Evolutionary conservation across 2,329 filamentous ascomycete species (phyloP), one percentile per base, ranked within the genome.

Genomic region (Hysterium pulicare): DNA sequence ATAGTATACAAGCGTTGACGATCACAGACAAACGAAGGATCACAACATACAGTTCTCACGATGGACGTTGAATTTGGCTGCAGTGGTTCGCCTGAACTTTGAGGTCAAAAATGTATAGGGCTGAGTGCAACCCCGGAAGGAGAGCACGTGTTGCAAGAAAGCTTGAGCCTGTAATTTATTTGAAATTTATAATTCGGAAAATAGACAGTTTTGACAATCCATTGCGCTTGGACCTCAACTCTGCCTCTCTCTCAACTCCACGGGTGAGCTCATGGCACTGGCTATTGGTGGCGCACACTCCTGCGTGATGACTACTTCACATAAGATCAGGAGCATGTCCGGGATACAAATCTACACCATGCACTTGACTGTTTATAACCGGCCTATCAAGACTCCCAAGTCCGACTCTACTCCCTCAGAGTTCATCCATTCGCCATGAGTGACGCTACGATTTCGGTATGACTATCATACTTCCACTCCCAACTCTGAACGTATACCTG

Each of bases 281-380:
- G 45, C 37, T 45, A 53, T 53, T 55, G 54, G 54, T 57, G 58
- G 50, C 52, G 44, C 48, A n/a, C n/a, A n/a, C 38, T 48, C 45
- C 31, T 45, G 45, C 50, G 45, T 23, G 37, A 40, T 20, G 19
- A 41, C 41, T 37, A 36, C 35, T 44, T 47, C 38, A 44, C 42
- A 42, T 31, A 45, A 46, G 37, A 39, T 15, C 22, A 17, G 44
- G 47, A 44, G 45, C 37, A 42, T 47, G 50, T 55, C 46, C 48
- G 47, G 16, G 13, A 22, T 37, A 22, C 34, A 37, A 13, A 15
- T 34, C 32, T 17, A 15, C 6, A 4, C 13, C 11, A n/a, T 34
- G 17, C 21, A 34, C n/a, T n/a, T n/a, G n/a, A n/a, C n/a, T n/a
- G n/a, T n/a, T n/a, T 22, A 46, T 35, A 32, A 26, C 40, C 40